Base-by-base conservation (phyloP, 2,329 filamentous ascomycete species). In the Eutypella sp. region DNA sequence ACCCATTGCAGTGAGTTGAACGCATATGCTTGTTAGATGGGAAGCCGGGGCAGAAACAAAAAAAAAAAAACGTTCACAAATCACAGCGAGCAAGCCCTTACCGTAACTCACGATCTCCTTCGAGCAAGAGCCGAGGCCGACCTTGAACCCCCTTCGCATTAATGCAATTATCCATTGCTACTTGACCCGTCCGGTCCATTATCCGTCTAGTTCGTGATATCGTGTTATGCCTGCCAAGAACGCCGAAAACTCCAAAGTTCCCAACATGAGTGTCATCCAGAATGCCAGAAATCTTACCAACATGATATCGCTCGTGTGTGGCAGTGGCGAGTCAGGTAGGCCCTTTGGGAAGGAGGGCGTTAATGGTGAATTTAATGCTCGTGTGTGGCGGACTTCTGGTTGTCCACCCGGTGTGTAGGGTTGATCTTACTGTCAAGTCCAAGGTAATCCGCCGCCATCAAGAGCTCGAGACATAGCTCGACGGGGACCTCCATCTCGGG, bases 401-500 rank as follows among this genome's bases (percentile, higher is more conserved):
- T n/a, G 16, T 7, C 16, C 29, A 31, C 36, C 22, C 18, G 29
- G 9, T 3, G 4, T 13, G 40, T 15, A 25, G 46, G 33, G 44
- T 45, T 45, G 39, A 29, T 59, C 72, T 63, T 63, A 79, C 76
- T 74, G 67, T 87, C 83, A 61, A 91, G 68, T 57, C 84, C 82
- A 53, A 91, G 70, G 62, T 81, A 92, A 67, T 91, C 86, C 22
- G 87, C 85, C 13, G 86, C 87, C 69, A 86, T 84, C 53, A 92
- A 68, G 49, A 92, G 66, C 69, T 91, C 87, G 37, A 92, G 73
- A 57, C 86, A 90, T 41, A 91, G 71, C 68, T 91, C 86, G 24
- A 86, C 80, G 11, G 86, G 86, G 47, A 91, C 84, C 15, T 90
- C 85, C 82, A 90, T 85, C 59, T 92, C 87, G 4, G 84, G 82